Base-by-base conservation (phyloP, 306 rosid genomes). In the Rosa rugosa region DNA sequence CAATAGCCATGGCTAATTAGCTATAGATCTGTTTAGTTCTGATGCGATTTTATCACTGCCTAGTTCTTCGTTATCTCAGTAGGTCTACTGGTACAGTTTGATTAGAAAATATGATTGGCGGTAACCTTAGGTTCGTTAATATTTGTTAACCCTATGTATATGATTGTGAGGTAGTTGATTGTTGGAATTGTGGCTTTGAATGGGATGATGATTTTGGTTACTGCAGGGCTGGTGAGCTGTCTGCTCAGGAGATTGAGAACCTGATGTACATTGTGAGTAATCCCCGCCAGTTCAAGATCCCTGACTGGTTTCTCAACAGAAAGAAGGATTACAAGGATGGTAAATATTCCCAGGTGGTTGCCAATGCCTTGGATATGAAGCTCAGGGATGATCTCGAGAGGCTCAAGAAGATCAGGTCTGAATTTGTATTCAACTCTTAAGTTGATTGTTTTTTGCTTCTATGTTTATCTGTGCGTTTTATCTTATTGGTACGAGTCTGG, bases 381-480 rank as follows among this genome's bases (percentile, higher is more conserved):
- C 91, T 90, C 49, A 90, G 97, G 86, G 97, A 92, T 77, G 94
- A 92, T 77, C 89, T 92, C 45, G 97, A 92, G 88, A 86, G 97
- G n/a, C 81, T 92, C 90, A 92, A 92, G 90, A 92, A 92, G 90
- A 92, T 92, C 86, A 92, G 94, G 97, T 92, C 23, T 12, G 74
- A 23, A 38, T 75, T 3, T 46, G 68, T 11, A 17, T 40, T 8
- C 10, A 11, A 25, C 2, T 22, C 8, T 2, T 4, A 8, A 9
- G 34, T 11, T 20, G 4, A 0, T 25, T 8, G 3, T 34, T 31
- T 14, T 8, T 8, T 45, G 4, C 8, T 27, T 22, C n/a, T 47
- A 31, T 7, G 36, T n/a, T 11, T 2, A 5, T 17, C 22, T 5
- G 31, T 47, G 16, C 2, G 1, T 8, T 4, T 11, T 18, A 0